Conservation (phyloP, 2,329 filamentous ascomycete species). For the Pyricularia sp. region DNA sequence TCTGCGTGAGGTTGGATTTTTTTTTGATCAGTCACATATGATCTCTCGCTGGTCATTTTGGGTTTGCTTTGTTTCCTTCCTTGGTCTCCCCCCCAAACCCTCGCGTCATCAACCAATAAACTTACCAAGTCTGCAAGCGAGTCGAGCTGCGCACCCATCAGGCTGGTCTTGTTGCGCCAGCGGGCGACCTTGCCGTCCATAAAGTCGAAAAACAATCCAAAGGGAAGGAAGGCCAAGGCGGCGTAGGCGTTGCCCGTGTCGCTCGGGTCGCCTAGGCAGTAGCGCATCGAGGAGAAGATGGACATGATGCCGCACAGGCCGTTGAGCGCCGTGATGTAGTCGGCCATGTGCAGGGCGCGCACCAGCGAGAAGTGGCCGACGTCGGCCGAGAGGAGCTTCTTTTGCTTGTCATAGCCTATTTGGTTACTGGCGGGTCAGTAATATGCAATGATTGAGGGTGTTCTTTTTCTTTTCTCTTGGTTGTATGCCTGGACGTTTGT, state of each 20-base stretch:
- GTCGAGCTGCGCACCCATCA: constrained; percentile 97
- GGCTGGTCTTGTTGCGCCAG: constrained; percentile 90
- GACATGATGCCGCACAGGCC: constrained; percentile 87
- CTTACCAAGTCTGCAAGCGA: constrained; percentile 86
- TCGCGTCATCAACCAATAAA: constrained; percentile 2
- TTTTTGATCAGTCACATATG: background rate
- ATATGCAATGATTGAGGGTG: background rate
- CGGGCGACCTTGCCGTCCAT: constrained; percentile 94
- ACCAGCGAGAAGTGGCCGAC: constrained; percentile 61
- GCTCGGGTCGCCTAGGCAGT: constrained; percentile 63
- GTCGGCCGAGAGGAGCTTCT: constrained; percentile 54
- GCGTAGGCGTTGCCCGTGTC: constrained; percentile 61
- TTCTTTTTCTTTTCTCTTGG: background rate
- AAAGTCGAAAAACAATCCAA: constrained; percentile 94
- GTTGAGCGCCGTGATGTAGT: constrained; percentile 75
- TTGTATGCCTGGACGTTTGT: background rate
- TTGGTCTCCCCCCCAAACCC: background rate
- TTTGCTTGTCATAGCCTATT: constrained; percentile 53
- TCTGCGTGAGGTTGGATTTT: constrained; percentile 33
- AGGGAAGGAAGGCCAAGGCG: constrained; percentile 76
- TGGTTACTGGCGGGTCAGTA: too few species aligned
- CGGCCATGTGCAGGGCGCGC: constrained; percentile 61
- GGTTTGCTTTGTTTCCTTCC: background rate
- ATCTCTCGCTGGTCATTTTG: background rate
- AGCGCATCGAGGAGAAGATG: constrained; percentile 86